These are phyloP conservation scores for Barnettozyma pratensis DNA, from an alignment of 805 yeast species.

Conservation along the genomic window DNA sequence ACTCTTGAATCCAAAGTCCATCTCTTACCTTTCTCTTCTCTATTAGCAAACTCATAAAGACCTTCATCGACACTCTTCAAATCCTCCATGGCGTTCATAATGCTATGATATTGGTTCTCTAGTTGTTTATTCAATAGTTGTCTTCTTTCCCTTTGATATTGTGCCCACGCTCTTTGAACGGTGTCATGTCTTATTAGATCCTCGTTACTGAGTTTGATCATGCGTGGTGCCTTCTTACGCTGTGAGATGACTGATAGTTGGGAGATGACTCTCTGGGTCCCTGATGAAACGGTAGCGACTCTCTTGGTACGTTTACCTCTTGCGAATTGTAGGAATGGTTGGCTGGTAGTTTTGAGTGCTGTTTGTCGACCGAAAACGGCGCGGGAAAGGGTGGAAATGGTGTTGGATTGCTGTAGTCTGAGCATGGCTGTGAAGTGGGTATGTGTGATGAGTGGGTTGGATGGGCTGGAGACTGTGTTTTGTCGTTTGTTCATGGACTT, in stretches of 20 bases:
- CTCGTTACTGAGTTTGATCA: slow-evolving; percentile 69
- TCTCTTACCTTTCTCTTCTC: slow-evolving; percentile 46
- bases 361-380: not conserved
- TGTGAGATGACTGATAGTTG: slow-evolving; percentile 80
- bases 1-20: slow-evolving; percentile 82
- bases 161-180: slow-evolving; percentile 77
- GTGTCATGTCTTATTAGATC: slow-evolving; percentile 82
- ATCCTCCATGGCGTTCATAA: slow-evolving; percentile 68
- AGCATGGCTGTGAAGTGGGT: not conserved
- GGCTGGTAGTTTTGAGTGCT: not conserved
- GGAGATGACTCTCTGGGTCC: slow-evolving; percentile 42
- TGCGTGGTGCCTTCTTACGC: slow-evolving; percentile 79
- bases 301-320: slow-evolving; percentile 48
- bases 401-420: not conserved
- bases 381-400: not conserved
- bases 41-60: slow-evolving; percentile 60
- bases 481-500: no score
- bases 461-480: no score
- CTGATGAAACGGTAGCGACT: slow-evolving; percentile 35
- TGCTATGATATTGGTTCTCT: slow-evolving; percentile 57
- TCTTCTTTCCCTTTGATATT: slow-evolving; percentile 50
- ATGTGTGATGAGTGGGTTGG: no score
- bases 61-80: slow-evolving; percentile 47
- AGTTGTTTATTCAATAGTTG: slow-evolving; percentile 37
- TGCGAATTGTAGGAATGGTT: slow-evolving; percentile 23